Percentiles rank a stretch among this genome's conserved stretches.
Evolutionary conservation across 768 basidiomycete genomes (phyloP).

Genomic region (Trametes cingulata): DNA sequence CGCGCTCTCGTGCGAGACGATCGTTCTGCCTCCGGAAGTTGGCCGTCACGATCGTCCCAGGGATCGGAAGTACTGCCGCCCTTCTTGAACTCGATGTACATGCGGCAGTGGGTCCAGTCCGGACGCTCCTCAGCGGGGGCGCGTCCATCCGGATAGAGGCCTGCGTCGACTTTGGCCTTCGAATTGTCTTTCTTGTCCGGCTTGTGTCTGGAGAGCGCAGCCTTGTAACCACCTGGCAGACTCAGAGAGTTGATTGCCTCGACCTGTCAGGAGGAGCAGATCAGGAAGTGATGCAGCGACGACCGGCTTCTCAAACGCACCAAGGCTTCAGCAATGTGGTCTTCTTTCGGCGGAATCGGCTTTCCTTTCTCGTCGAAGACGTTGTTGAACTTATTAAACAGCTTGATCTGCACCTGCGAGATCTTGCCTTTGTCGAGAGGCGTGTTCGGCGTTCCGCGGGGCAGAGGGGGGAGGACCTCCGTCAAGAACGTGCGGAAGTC

Average conservation of each 20-base stretch:
- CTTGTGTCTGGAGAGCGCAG: background rate
- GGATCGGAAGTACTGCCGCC: background rate
- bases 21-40: background rate
- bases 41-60: background rate
- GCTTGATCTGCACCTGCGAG: background rate
- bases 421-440: background rate
- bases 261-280: background rate
- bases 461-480: background rate
- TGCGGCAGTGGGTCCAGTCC: background rate
- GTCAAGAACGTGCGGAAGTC: background rate
- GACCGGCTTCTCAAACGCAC: background rate
- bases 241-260: background rate
- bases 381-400: background rate
- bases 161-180: constrained; percentile 2
- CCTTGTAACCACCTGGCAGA: background rate
- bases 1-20: background rate
- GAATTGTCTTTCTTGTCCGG: background rate
- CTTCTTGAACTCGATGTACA: constrained; percentile 5
- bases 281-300: background rate
- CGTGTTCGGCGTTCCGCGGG: background rate
- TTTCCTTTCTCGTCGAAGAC: background rate
- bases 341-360: background rate
- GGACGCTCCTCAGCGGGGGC: background rate
- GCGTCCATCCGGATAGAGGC: background rate
- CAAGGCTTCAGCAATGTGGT: background rate